phyloP scores from a whole-genome alignment of 2,329 filamentous ascomycete genomes.

The Botryotinia convoluta region DNA sequence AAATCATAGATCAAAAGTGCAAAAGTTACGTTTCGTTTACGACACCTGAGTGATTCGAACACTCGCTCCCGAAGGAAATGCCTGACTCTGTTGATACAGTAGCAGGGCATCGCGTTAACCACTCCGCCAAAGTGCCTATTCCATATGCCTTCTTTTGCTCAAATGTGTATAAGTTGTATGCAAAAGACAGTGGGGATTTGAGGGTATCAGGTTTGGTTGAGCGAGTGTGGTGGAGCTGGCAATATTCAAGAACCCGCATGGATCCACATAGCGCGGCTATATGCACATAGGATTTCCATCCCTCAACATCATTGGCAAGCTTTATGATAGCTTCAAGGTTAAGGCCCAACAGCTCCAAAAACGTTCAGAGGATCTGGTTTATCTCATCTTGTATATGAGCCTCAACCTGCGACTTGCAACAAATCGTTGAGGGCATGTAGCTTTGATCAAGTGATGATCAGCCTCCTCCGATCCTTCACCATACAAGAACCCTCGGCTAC shows the following conservation, averaged over 20 bases:
- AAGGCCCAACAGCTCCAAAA: background rate
- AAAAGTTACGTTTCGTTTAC: rapidly evolving
- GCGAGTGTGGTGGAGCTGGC: background rate
- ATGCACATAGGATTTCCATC: background rate
- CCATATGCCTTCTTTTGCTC: rapidly evolving
- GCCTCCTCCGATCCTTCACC: background rate
- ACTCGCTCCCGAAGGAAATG: slow-evolving; percentile 21
- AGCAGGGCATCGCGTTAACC: slow-evolving; percentile 21
- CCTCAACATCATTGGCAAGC: background rate
- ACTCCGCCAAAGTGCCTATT: slow-evolving; percentile 14
- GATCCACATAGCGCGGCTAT: slow-evolving; percentile 9
- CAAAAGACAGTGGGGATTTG: background rate
- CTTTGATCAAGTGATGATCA: slow-evolving; percentile 7
- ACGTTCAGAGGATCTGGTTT: background rate
- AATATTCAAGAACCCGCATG: slow-evolving; percentile 6
- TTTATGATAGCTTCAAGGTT: background rate
- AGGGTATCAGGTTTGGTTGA: background rate
- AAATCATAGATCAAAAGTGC: background rate
- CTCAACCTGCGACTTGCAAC: slow-evolving; percentile 10
- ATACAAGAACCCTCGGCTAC: background rate
- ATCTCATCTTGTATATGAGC: background rate
- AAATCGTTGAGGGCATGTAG: slow-evolving; percentile 1
- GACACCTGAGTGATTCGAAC: slow-evolving; percentile 21
- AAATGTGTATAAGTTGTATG: background rate
- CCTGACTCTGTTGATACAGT: background rate